Evolutionary conservation across 345 rosid species (phyloP), one percentile per base, ranked within the genome.

Genomic region (Ceriops decandra): DNA sequence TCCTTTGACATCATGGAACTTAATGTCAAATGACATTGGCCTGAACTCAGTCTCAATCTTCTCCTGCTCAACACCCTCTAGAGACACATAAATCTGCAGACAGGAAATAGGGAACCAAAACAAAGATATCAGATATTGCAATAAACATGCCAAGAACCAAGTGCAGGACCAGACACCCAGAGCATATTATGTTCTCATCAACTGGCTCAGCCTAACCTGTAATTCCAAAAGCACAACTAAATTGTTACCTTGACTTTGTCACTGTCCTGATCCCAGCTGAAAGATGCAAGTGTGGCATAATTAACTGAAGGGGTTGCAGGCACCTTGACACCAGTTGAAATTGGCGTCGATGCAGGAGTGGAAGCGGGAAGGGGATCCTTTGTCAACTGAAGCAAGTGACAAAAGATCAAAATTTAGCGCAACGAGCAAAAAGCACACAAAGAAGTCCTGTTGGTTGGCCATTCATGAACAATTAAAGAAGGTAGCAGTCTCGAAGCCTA

Each of bases 181-280:
- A 20, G 3, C 11, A 10, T 19, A 22, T 57, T 15, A 19, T 13
- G 2, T 24, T 31, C 49, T 17, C 13, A 11, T 7, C 5, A 46
- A 6, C 21, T 22, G 16, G 11, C 11, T 47, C 33, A 7, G 2
- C 22, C 36, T 19, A 22, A 59, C 67, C 9, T 28, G 38, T 31
- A 30, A 20, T 31, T 58, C 24, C 5, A 6, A 17, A 7, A 33
- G 36, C 36, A 33, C 36, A 33, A 5, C 15, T 33, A 15, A 24
- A 7, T 53, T 1, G 35, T 67, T 82, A 91, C 99, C 98, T 91
- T 95, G 73, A 91, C 87, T 84, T 88, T 95, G 33, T 91, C 98
- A 76, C 72, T 86, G 73, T 95, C 99, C 84, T 95, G 98, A 79
- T 95, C 99, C 93, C 92, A 95, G 84, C 98, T 91, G 71, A 91